phyloP scores from a whole-genome alignment of 164 flowering plant species.

The Brasenia schreberi region DNA sequence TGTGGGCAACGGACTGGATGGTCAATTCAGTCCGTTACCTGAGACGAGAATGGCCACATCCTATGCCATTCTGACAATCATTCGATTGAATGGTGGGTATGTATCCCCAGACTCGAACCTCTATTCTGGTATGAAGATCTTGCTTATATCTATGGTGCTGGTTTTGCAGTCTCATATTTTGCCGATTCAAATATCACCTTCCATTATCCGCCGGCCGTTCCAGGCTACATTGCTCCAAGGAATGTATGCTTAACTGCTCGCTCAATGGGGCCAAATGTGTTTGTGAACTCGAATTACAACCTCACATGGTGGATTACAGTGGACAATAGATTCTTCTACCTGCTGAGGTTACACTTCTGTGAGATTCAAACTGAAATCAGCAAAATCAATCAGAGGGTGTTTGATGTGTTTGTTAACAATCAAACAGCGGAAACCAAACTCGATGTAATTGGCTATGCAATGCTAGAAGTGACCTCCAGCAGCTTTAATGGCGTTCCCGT shows the following conservation, averaged over 20 bases:
- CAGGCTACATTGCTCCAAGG: constrained; percentile 48
- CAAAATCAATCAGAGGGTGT: constrained; percentile 54
- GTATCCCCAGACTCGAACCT: constrained; percentile 17
- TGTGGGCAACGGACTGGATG: too few species aligned
- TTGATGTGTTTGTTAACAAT: constrained; percentile 47
- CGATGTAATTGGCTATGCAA: constrained; percentile 45
- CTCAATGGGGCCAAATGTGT: constrained; percentile 48
- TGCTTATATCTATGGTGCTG: constrained; percentile 43
- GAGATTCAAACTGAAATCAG: constrained; percentile 29
- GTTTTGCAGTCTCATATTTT: constrained; percentile 35
- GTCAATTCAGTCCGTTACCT: too few species aligned
- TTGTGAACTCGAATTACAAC: constrained; percentile 40
- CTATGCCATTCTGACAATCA: neutral
- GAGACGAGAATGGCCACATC: too few species aligned
- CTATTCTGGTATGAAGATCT: constrained; percentile 33
- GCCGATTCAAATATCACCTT: constrained; percentile 24
- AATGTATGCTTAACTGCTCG: constrained; percentile 58
- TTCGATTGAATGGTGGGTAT: constrained; percentile 3
- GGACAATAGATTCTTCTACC: constrained; percentile 58
- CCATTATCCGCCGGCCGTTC: constrained; percentile 22
- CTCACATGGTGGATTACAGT: constrained; percentile 64
- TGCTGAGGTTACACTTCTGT: constrained; percentile 89
- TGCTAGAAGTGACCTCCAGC: constrained; percentile 1
- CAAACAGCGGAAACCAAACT: constrained; percentile 45
- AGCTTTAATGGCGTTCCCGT: constrained; percentile 23